Evolutionary conservation across 805 yeast genomes (phyloP).

Genomic region (Candida coquimbonensis): DNA sequence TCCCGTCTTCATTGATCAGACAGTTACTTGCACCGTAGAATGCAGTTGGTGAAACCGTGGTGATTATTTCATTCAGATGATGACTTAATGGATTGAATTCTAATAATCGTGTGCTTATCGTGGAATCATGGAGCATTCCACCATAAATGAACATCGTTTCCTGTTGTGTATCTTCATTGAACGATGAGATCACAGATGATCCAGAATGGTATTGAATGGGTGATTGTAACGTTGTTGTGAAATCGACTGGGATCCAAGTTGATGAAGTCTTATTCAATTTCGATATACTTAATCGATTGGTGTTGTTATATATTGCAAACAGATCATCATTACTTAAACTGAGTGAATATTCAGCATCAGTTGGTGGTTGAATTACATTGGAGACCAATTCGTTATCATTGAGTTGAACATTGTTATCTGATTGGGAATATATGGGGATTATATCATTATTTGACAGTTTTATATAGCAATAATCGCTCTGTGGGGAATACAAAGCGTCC

Average conservation of each 20-base stretch:
- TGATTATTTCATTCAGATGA: slow-evolving; percentile 32
- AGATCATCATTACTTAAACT: slow-evolving; percentile 18
- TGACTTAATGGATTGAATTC: slow-evolving; percentile 33
- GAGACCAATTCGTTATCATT: neutral
- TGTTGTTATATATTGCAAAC: slow-evolving; percentile 14
- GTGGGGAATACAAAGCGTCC: slow-evolving; percentile 18
- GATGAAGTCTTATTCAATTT: slow-evolving; percentile 4
- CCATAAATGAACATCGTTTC: slow-evolving; percentile 47
- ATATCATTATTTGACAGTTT: slow-evolving; percentile 18
- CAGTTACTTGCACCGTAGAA: slow-evolving; percentile 46
- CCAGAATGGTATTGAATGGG: slow-evolving; percentile 12
- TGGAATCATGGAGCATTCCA: slow-evolving; percentile 27
- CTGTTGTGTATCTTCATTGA: slow-evolving; percentile 24
- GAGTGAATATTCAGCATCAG: slow-evolving; percentile 15
- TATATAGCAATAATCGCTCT: slow-evolving; percentile 12
- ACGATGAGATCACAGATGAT: slow-evolving; percentile 37
- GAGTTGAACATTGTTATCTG: neutral
- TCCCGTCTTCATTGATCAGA: slow-evolving; percentile 33
- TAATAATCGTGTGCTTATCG: slow-evolving; percentile 36
- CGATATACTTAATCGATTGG: slow-evolving; percentile 7
- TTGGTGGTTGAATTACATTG: slow-evolving; percentile 12
- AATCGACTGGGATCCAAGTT: slow-evolving; percentile 12
- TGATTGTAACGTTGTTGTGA: slow-evolving; percentile 11
- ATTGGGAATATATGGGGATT: slow-evolving; percentile 8
- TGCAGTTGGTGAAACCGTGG: slow-evolving; percentile 47